Percentiles rank a stretch among this genome's conserved stretches.
phyloP scores from a whole-genome alignment of 805 yeast species.

The Soucietia sequanensis region DNA sequence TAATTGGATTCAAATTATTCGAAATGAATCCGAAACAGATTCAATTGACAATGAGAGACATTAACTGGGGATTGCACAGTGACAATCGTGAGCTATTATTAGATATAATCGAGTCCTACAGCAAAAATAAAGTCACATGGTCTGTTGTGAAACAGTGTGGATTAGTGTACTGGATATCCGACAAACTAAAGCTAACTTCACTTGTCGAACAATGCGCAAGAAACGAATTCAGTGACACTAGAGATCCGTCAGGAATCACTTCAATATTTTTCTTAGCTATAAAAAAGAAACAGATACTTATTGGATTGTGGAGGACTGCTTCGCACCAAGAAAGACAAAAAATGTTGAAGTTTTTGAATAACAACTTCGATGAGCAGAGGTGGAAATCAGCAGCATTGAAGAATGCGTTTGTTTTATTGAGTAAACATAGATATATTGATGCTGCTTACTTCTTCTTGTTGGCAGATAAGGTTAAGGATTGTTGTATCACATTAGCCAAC shows the following conservation, averaged over 20 bases:
- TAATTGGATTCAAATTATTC: slow-evolving; percentile 68
- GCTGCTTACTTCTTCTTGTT: slow-evolving; percentile 88
- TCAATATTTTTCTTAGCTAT: slow-evolving; percentile 78
- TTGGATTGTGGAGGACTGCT: slow-evolving; percentile 80
- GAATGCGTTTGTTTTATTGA: slow-evolving; percentile 85
- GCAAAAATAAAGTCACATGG: slow-evolving; percentile 56
- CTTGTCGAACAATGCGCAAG: slow-evolving; percentile 70
- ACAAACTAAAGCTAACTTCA: slow-evolving; percentile 17
- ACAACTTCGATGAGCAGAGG: slow-evolving; percentile 71
- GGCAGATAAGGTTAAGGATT: slow-evolving; percentile 73
- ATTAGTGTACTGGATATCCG: slow-evolving; percentile 66
- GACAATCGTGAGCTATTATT: slow-evolving; percentile 69
- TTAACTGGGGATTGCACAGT: slow-evolving; percentile 84
- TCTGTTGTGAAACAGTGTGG: slow-evolving; percentile 56
- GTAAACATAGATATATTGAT: slow-evolving; percentile 82
- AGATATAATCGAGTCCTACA: slow-evolving; percentile 44
- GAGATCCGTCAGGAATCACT: slow-evolving; percentile 70
- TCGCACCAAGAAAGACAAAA: slow-evolving; percentile 82
- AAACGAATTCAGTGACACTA: slow-evolving; percentile 57
- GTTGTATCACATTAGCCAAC: slow-evolving; percentile 67
- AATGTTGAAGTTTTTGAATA: slow-evolving; percentile 70
- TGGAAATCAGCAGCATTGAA: slow-evolving; percentile 90
- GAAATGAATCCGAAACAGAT: slow-evolving; percentile 49
- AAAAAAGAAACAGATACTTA: slow-evolving; percentile 68
- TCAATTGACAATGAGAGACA: slow-evolving; percentile 71